A percentile compares a stretch with the other conserved stretches of the same genome.
phyloP scores from a whole-genome alignment of 1,284 basidiomycete genomes.

The Caloboletus firmus region DNA sequence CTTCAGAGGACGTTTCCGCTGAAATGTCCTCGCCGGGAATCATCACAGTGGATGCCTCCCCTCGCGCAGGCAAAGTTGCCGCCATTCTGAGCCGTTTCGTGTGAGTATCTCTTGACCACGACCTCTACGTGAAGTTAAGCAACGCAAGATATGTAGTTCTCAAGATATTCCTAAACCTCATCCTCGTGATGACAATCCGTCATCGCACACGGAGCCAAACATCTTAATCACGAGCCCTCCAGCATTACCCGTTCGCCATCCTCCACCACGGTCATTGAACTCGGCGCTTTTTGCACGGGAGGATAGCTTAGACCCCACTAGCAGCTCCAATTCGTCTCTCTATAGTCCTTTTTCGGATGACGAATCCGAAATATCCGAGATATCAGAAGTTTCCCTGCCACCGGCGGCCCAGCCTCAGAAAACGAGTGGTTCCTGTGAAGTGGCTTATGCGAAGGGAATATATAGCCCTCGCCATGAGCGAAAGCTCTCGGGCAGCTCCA shows the following conservation, averaged over 20 bases:
- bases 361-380: constrained; percentile 31
- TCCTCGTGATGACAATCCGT: constrained; percentile 14
- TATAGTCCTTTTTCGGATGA: constrained; percentile 34
- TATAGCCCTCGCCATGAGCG: constrained; percentile 3
- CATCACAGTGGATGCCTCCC: neutral
- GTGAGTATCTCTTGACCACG: constrained; percentile 16
- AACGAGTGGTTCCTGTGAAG: constrained; percentile 3
- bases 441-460: neutral
- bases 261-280: constrained; percentile 9
- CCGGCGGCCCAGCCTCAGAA: constrained; percentile 6
- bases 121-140: neutral
- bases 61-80: constrained; percentile 12
- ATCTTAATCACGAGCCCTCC: constrained; percentile 31
- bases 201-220: constrained; percentile 23
- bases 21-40: constrained; percentile 1
- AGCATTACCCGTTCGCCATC: constrained; percentile 16
- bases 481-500: constrained; percentile 23
- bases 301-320: constrained; percentile 23
- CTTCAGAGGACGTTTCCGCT: constrained; percentile 1
- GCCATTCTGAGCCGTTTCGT: constrained; percentile 15
- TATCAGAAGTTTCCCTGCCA: constrained; percentile 17
- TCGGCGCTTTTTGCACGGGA: constrained; percentile 24
- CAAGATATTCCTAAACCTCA: constrained; percentile 7
- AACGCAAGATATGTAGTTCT: constrained; percentile 4
- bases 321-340: constrained; percentile 25